Evolutionary conservation across 495 filamentous ascomycete species (phyloP).

Genomic region (Xylaria curta): DNA sequence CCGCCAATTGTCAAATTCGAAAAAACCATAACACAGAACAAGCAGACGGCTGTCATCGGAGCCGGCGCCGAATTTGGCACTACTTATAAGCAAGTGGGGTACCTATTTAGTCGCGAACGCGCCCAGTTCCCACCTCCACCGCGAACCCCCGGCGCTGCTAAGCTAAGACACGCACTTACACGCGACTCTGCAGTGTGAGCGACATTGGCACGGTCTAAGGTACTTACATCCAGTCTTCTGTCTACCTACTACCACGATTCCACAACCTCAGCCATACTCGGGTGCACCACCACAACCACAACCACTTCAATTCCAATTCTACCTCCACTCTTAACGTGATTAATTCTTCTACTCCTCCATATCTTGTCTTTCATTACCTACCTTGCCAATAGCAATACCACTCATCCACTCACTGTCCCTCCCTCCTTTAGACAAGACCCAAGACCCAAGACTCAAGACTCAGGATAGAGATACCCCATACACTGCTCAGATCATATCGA

Average conservation of each 20-base stretch:
- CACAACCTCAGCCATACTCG: conserved; percentile 13
- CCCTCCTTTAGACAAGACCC: not conserved
- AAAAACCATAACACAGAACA: too few species aligned
- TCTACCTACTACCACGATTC: not conserved
- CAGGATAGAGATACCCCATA: conserved; percentile 4
- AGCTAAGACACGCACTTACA: conserved; percentile 30
- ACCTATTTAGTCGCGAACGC: conserved; percentile 26
- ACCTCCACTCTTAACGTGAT: conserved; percentile 8
- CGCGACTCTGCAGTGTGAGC: conserved; percentile 31
- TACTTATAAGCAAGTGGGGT: conserved; percentile 19
- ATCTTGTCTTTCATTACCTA: not conserved
- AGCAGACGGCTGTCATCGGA: not conserved
- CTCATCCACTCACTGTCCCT: not conserved
- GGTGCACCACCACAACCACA: not conserved
- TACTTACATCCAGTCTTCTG: not conserved
- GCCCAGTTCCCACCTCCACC: conserved; percentile 24
- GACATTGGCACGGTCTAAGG: conserved; percentile 24
- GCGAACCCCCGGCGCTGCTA: conserved; percentile 25
- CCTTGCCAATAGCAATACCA: not conserved
- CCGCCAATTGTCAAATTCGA: not conserved
- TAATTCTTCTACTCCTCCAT: not conserved
- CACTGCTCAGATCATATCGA: not conserved
- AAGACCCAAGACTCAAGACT: not conserved
- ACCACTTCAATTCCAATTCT: not conserved
- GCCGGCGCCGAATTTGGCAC: conserved; percentile 7